Base-by-base conservation (phyloP, 441 rosid genomes). In the Croton setiger region DNA sequence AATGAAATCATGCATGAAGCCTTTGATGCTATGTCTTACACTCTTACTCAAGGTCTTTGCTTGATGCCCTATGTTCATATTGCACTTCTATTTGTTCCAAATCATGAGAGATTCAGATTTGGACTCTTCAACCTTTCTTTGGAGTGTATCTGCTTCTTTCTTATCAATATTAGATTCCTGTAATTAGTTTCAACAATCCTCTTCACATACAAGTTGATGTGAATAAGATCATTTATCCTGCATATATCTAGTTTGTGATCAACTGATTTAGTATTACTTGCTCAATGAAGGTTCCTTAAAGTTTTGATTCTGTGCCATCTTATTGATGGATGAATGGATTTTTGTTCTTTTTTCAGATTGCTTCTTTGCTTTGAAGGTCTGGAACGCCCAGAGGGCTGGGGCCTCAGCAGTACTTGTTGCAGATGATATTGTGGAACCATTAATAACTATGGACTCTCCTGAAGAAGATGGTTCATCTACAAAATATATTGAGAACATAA, bases 381-480 rank as follows among this genome's bases (percentile, higher is more conserved):
- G 97, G 98, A 96, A 96, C 80, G 97, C 95, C 63, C 99, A 96
- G 81, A 89, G 88, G 80, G 99, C 88, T 0, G 98, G 98, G 62
- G 99, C 99, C 71, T 88, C 97, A 37, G 98, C 98, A 8, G 99
- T 92, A 62, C 98, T 96, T 75, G 98, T 96, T 49, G 93, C 93
- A 0, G 99, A 96, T 75, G 63, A 87, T 81, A 78, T 88, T 48
- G 95, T 88, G 55, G 99, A 96, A 65, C 78, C 92, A 66, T 78
- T 96, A 68, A 96, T 96, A 61, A 96, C 99, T 6, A 96, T 96
- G 99, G 99, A 96, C 72, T 84, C 91, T 14, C 99, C 99, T 10
- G 85, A 71, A 76, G 99, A 88, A 71, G 98, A 88, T 71, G 48
- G 63, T 68, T 72, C 91, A 18, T 81, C 96, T 45, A 84, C 92